Base-by-base conservation (phyloP, 495 filamentous ascomycete genomes). In the Penicillium paradoxum region DNA sequence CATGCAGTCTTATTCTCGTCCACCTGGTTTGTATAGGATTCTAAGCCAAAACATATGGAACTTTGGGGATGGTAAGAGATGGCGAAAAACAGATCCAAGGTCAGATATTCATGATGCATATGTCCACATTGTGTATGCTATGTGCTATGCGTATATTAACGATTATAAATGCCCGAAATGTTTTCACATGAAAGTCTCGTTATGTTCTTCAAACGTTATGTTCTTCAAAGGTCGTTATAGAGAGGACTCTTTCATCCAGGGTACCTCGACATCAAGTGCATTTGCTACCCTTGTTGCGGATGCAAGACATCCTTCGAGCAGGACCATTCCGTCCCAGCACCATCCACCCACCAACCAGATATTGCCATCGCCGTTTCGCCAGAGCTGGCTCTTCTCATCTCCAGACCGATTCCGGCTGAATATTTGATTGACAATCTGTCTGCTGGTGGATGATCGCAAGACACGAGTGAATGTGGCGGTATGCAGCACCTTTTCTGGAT, bases 291-390 rank as follows among this genome's bases (percentile, higher is more conserved):
- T 63, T 59, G 77, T 74, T 0, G 80, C 78, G 14, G 79, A 82
- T 4, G 75, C 67, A 13, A 82, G 62, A 50, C 81, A 84, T 8
- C 81, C 81, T 55, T 83, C 79, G 11, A 83, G 59, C 49, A 84
- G 43, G 9, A 83, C 81, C 80, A 83, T 82, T 0, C 81, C 81
- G 68, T 84, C 81, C 80, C 81, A 83, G 53, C 80, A 83, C 81
- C 80, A 84, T 0, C 75, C 73, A 15, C 81, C 81, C 7, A 71
- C 74, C 25, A 83, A 53, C 64, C 69, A 83, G 7, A 83, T 73
- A 13, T 70, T 66, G 1, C 62, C 68, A 32, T 78, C 71, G 0
- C 80, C 80, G 54, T 80, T 82, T 8, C 58, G 69, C 78, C 78
- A 80, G 6, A 51, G 39, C 19, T 43, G 38, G n/a, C 38, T 43